Evolutionary conservation across 176 grass and related monocot genomes (phyloP).

Genomic region (Carex cristatella): DNA sequence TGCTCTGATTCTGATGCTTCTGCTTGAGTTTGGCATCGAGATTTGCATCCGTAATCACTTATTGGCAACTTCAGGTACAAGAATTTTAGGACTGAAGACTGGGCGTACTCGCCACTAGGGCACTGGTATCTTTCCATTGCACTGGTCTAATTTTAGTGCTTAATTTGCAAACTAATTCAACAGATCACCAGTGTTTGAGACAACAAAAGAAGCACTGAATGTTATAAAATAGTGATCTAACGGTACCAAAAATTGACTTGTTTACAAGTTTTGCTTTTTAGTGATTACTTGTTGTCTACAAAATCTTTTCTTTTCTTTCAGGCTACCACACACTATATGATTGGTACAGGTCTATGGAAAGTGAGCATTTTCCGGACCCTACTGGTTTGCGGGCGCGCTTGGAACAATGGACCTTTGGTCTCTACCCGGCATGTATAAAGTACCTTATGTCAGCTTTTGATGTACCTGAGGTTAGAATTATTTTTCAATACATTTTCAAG

Average conservation of each 20-base stretch:
- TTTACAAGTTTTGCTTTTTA: neutral
- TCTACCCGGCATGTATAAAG: constrained; percentile 97
- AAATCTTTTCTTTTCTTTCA: constrained; percentile 15
- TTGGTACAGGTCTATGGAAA: constrained; percentile 98
- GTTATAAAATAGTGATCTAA: neutral
- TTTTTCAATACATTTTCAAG: neutral
- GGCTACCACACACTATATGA: constrained; percentile 84
- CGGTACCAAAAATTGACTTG: neutral
- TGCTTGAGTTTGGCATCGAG: constrained; percentile 93
- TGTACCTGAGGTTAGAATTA: constrained; percentile 62
- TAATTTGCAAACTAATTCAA: constrained; percentile 2
- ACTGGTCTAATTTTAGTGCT: neutral
- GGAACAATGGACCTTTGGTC: constrained; percentile 90
- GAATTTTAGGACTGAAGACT: neutral
- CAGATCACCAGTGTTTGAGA: neutral
- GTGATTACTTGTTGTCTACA: neutral
- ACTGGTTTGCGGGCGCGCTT: constrained; percentile 72
- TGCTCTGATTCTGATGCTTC: constrained; percentile 88
- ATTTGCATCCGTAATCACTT: constrained; percentile 91
- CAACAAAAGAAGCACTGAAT: neutral
- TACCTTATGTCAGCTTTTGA: constrained; percentile 99
- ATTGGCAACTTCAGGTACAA: constrained; percentile 89
- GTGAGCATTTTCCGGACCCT: constrained; percentile 91
- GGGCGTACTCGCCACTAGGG: neutral
- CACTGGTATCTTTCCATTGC: neutral